Evolutionary conservation across 1,284 basidiomycete species (phyloP).

Genomic region (Heterobasidion irregulare): DNA sequence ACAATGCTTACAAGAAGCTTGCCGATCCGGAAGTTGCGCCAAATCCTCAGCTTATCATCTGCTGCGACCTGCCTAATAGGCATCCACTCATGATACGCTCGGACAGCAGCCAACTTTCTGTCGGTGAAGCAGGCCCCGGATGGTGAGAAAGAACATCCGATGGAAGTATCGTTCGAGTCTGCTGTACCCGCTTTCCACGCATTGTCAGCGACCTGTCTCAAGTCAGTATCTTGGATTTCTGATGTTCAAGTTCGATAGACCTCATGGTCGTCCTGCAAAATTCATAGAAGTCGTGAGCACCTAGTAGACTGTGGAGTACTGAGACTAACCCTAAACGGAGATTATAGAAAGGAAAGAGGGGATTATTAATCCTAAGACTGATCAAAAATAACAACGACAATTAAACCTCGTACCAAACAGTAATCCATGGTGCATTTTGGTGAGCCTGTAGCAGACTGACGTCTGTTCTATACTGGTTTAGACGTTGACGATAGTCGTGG

Average conservation of each 20-base stretch:
- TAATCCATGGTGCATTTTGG: slow-evolving; percentile 47
- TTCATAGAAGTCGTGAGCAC: too few species aligned
- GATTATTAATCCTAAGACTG: not conserved
- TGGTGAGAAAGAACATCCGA: slow-evolving; percentile 46
- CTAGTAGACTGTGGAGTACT: too few species aligned
- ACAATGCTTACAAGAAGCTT: slow-evolving; percentile 34
- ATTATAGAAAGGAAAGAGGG: too few species aligned
- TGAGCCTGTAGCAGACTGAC: slow-evolving; percentile 41
- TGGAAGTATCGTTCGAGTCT: slow-evolving; percentile 50
- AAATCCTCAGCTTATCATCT: slow-evolving; percentile 56
- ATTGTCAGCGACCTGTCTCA: slow-evolving; percentile 46
- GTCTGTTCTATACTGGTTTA: slow-evolving; percentile 55
- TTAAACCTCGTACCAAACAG: slow-evolving; percentile 36
- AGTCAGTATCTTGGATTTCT: not conserved
- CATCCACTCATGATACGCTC: slow-evolving; percentile 67
- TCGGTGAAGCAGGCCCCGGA: slow-evolving; percentile 56
- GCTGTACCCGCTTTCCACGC: slow-evolving; percentile 59
- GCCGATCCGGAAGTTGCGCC: slow-evolving; percentile 60
- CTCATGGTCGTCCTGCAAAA: slow-evolving; percentile 6
- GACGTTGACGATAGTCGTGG: slow-evolving; percentile 51
- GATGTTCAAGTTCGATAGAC: not conserved
- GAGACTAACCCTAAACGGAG: too few species aligned
- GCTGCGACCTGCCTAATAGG: slow-evolving; percentile 58
- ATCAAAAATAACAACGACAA: not conserved
- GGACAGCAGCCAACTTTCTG: slow-evolving; percentile 52